Conservation (phyloP, 768 basidiomycete species). For the Collybia sordida region DNA sequence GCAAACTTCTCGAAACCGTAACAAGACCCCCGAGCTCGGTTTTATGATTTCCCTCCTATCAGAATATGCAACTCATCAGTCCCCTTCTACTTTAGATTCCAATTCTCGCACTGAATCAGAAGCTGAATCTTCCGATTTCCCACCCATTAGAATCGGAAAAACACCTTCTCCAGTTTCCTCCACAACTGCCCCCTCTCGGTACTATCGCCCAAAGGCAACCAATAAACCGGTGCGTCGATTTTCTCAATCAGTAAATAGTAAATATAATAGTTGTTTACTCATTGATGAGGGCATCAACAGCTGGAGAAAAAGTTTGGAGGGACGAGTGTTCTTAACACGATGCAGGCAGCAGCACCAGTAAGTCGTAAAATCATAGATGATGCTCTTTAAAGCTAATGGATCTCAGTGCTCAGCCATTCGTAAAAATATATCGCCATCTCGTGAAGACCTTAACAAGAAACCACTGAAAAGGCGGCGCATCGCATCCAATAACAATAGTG, state of each 20-base stretch:
- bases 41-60: background rate
- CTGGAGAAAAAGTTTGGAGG: too few relatives aligned
- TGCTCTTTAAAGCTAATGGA: background rate
- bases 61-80: background rate
- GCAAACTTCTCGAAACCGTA: too few relatives aligned
- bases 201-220: background rate
- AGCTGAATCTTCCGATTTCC: conserved; percentile 1
- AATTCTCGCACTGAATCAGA: background rate
- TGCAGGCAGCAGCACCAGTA: background rate
- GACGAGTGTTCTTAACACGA: background rate
- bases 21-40: background rate
- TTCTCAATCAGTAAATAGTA: background rate
- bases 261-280: too few relatives aligned
- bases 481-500: background rate
- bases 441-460: background rate
- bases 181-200: background rate
- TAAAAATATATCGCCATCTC: background rate
- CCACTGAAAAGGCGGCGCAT: background rate
- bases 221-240: background rate
- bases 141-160: conserved; percentile 1
- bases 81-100: background rate
- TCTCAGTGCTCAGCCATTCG: background rate
- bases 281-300: background rate
- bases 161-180: background rate
- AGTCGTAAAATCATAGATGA: background rate